Base-by-base conservation (phyloP, 2,329 filamentous ascomycete species). In the Curvularia sp. region DNA sequence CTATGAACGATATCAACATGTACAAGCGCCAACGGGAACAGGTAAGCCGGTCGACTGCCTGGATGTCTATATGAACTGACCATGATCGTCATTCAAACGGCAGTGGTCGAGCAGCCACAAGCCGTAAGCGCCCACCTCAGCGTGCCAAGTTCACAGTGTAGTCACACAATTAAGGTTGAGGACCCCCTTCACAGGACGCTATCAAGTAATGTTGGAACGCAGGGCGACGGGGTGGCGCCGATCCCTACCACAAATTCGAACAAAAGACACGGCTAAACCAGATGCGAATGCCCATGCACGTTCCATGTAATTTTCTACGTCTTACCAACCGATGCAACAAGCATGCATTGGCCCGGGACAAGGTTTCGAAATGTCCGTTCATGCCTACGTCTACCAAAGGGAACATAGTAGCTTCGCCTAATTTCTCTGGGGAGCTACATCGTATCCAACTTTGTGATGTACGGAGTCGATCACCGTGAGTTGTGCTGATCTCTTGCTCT, bases 151-250 rank as follows among this genome's bases (percentile, higher is more conserved):
- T 49, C 41, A 51, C 38, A 64, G 50, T 39, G 49, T 57, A 39
- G 60, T 66, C 35, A 61, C 58, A 63, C 58, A 66, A 69, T 69
- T 66, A 68, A 66, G 64, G 63, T 69, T 67, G 54, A 52, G 56
- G 30, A 57, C 58, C 56, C 24, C 53, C 58, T 65, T 62, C 65
- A 64, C 62, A 64, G 62, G 61, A 61, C 63, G 60, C 62, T 63
- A 51, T 58, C 57, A 50, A 47, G 53, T 55, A 63, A 58, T 63
- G 63, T 47, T 26, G 26, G 52, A 30, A 41, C 58, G 61, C 62
- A 66, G 56, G 53, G 57, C 65, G 64, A 65, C 65, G 62, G 61
- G 53, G 59, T 65, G 61, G 61, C 63, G 68, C 53, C 42, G 65
- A 70, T 74, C 67, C 30, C 67, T 74, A 49, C 58, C 51, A 41